These are phyloP conservation scores for Zanthoxylum bungeanum DNA, from an alignment of 345 rosid species.

Conservation along the genomic window DNA sequence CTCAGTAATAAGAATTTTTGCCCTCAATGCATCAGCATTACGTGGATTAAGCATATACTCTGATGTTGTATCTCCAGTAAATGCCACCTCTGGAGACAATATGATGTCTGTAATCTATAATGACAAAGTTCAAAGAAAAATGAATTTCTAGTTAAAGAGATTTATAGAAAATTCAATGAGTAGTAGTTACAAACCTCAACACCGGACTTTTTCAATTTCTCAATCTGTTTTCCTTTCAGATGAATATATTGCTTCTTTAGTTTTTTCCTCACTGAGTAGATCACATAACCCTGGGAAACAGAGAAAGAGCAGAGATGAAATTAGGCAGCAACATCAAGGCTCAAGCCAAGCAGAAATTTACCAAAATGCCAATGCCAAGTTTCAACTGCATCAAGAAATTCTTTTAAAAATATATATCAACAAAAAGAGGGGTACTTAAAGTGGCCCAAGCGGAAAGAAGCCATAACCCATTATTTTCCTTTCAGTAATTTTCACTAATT, in stretches of 20 bases:
- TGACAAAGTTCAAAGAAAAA: constrained; percentile 16
- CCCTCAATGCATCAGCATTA: constrained; percentile 91
- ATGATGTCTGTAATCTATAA: constrained; percentile 77
- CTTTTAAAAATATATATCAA: background rate
- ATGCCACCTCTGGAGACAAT: constrained; percentile 88
- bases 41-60: constrained; percentile 96
- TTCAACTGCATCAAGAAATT: background rate
- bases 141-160: constrained; percentile 8
- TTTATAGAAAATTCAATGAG: background rate
- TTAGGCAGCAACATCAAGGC: background rate
- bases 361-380: background rate
- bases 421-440: background rate
- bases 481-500: background rate
- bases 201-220: constrained; percentile 88
- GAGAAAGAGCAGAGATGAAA: background rate
- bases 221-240: constrained; percentile 90
- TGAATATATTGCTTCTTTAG: constrained; percentile 85
- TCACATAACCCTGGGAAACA: constrained; percentile 77
- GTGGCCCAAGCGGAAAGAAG: background rate
- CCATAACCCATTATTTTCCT: background rate
- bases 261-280: constrained; percentile 82
- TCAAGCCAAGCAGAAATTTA: background rate
- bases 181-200: constrained; percentile 52
- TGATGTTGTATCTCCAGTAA: constrained; percentile 92
- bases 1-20: constrained; percentile 93